Percentiles rank a stretch among this genome's conserved stretches.
Evolutionary conservation across 2,329 filamentous ascomycete genomes (phyloP).

Genomic region (Cercospora beticola): DNA sequence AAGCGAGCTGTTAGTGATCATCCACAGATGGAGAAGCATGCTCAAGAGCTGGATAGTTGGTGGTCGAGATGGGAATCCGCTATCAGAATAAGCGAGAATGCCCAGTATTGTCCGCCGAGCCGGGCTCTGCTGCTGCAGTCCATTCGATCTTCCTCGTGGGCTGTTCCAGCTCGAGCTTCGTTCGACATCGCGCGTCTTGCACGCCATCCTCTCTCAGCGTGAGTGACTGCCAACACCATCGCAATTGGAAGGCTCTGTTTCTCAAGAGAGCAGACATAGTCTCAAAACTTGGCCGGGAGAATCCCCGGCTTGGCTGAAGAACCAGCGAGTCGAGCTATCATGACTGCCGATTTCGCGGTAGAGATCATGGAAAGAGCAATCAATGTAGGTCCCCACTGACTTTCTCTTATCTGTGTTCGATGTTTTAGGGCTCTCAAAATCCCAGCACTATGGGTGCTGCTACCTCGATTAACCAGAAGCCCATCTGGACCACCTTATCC

Average conservation of each 20-base stretch:
- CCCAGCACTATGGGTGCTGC: background rate
- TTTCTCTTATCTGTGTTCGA: background rate
- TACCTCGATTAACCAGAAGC: background rate
- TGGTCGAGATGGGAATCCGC: background rate
- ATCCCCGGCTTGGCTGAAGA: background rate
- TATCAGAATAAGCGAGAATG: background rate
- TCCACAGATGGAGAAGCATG: background rate
- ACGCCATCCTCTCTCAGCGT: background rate
- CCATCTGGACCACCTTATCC: slow-evolving; percentile 2
- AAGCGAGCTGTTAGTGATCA: background rate
- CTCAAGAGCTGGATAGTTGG: background rate
- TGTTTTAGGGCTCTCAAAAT: background rate
- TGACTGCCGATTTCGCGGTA: background rate
- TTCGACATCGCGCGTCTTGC: background rate
- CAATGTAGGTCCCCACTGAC: background rate
- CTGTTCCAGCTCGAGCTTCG: background rate
- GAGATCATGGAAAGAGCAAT: background rate
- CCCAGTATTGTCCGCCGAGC: background rate
- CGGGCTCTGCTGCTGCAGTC: background rate
- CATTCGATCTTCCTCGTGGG: background rate
- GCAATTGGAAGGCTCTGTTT: background rate
- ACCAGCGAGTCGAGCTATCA: background rate
- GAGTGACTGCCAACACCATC: background rate
- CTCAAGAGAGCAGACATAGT: background rate
- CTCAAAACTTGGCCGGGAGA: background rate